phyloP scores from a whole-genome alignment of 2,329 filamentous ascomycete genomes.

The Hyphodiscus sp. region DNA sequence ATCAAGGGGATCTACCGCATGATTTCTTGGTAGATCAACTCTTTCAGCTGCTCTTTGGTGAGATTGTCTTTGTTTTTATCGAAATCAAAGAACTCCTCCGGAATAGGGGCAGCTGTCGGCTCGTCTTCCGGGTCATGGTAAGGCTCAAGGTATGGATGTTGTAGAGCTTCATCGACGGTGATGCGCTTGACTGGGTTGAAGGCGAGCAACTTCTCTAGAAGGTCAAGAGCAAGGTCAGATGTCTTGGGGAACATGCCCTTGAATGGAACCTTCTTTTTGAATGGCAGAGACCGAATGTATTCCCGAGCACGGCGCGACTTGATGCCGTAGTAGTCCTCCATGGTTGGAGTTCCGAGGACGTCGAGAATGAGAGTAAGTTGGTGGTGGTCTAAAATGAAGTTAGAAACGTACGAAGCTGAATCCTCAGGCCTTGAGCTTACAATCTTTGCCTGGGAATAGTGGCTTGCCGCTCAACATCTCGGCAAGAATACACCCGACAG shows the following conservation, averaged over 20 bases:
- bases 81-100: conserved; percentile 99
- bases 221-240: conserved; percentile 90
- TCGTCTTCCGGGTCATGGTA: conserved; percentile 99
- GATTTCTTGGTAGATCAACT: conserved; percentile 97
- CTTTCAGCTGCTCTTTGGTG: conserved; percentile 96
- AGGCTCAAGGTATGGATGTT: conserved; percentile 96
- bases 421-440: conserved; percentile 45
- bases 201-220: conserved; percentile 90
- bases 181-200: conserved; percentile 99
- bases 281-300: conserved; percentile 95
- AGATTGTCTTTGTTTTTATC: conserved; percentile 99
- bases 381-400: conserved; percentile 68
- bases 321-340: conserved; percentile 99
- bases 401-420: conserved; percentile 4
- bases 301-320: conserved; percentile 95
- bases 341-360: conserved; percentile 93
- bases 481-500: conserved; percentile 93
- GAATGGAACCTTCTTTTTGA: conserved; percentile 99
- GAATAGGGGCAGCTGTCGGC: conserved; percentile 91
- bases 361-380: conserved; percentile 96
- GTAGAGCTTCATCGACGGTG: conserved; percentile 92
- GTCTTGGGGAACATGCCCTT: conserved; percentile 97
- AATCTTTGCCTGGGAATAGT: conserved; percentile 96
- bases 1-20: conserved; percentile 36
- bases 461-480: conserved; percentile 99